These are phyloP conservation scores for Rhizopogon parksii DNA, from an alignment of 1,284 basidiomycete genomes.

Conservation along the genomic window DNA sequence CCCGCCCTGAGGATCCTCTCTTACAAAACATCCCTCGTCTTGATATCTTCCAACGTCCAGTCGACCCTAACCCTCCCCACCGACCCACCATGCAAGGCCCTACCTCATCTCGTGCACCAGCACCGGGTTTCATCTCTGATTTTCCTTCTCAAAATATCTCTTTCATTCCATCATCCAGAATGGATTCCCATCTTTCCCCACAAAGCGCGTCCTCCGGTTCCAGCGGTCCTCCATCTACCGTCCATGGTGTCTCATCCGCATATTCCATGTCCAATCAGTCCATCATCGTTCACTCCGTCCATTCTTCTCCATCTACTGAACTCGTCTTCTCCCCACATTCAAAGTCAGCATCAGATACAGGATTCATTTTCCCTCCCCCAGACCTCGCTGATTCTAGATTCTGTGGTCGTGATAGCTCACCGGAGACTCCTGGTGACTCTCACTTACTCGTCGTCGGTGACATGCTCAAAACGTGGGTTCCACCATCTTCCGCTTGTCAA, in stretches of 20 bases:
- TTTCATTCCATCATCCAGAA: conserved; percentile 25
- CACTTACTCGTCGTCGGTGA: conserved; percentile 29
- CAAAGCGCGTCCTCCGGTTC: conserved; percentile 37
- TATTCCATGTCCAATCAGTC: conserved; percentile 31
- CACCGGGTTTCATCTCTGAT: conserved; percentile 33
- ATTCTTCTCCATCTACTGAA: conserved; percentile 32
- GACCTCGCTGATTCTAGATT: conserved; percentile 18
- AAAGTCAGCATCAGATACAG: conserved; percentile 14
- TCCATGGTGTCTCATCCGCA: conserved; percentile 18
- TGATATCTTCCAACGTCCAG: conserved; percentile 31
- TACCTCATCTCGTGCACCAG: conserved; percentile 19
- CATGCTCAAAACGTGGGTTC: conserved; percentile 27
- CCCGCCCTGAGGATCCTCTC: conserved; percentile 24
- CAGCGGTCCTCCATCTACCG: conserved; percentile 28
- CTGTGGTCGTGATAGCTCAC: conserved; percentile 15
- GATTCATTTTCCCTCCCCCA: conserved; percentile 21
- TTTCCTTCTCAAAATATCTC: conserved; percentile 27
- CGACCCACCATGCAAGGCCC: conserved; percentile 36
- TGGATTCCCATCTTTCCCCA: conserved; percentile 31
- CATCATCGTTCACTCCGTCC: conserved; percentile 16
- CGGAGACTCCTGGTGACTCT: conserved; percentile 21
- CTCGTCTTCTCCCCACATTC: conserved; percentile 19
- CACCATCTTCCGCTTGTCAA: conserved; percentile 1
- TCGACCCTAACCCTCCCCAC: conserved; percentile 38
- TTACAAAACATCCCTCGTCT: conserved; percentile 15